Base-by-base conservation (phyloP, 108 stramenopile genomes). In the Conticribra guillardii region DNA sequence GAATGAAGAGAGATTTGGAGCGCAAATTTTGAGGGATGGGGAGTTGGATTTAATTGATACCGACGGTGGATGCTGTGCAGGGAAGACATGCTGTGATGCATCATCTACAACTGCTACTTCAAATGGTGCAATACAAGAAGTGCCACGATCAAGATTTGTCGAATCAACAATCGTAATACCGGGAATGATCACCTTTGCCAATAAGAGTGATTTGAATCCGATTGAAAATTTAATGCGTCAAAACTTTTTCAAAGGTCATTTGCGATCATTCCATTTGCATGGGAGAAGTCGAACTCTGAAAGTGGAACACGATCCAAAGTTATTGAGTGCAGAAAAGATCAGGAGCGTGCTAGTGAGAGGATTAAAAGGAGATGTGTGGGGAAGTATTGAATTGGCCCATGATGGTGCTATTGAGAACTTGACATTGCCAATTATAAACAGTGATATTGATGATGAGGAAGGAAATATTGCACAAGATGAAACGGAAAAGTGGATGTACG, bases 241-340 rank as follows among this genome's bases (percentile, higher is more conserved):
- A 74, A 84, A 80, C 31, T 88, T 84, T 64, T 64, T 84, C 57
- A 73, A 82, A 5, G 60, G 74, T 23, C 83, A 90, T 51, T 68
- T 89, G 14, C 85, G 88, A 32, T 78, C 86, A 16, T 58, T 89
- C 47, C 84, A 82, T 59, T 70, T 84, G 7, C 84, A 88, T 65
- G 71, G 73, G 16, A 51, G 79, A 9, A 81, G 83, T 31, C 63
- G 82, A 30, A 87, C 88, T 18, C 41, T 92, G 29, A 92, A 92
- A 72, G 80, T 88, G 17, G 89, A 92, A 67, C 91, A 92, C 74
- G 79, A 92, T 63, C 89, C 91, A 1, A 46, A 70, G 2, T 57
- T 79, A 27, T 57, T 90, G 14, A 58, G 69, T 21, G 71, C 71
- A 24, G 45, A 57, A n/a, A 72, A 66, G 23, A 74, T 88, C 27